These are phyloP conservation scores for Alliaria petiolata DNA, from an alignment of 345 rosid genomes.

Conservation along the genomic window DNA sequence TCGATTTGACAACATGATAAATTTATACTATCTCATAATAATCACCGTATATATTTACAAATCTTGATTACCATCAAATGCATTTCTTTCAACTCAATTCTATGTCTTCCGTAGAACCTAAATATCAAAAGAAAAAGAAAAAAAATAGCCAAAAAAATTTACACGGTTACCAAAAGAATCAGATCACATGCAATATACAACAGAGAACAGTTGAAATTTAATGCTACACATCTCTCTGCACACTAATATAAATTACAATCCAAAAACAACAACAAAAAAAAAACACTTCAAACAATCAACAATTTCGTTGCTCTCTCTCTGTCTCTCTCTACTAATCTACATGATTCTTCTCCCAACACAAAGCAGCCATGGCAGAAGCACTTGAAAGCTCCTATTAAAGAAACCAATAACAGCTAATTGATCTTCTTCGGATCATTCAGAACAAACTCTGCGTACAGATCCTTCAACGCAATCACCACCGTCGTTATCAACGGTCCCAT, in stretches of 20 bases:
- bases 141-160: background rate
- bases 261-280: background rate
- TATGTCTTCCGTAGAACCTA: background rate
- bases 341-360: slow-evolving; percentile 22
- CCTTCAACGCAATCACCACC: slow-evolving; percentile 84
- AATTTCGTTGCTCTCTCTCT: background rate
- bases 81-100: too few species aligned
- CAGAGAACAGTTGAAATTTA: slow-evolving; percentile 1
- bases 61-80: too few species aligned
- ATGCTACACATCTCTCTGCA: slow-evolving; percentile 25
- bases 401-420: slow-evolving; percentile 22
- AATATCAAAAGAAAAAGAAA: background rate
- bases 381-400: slow-evolving; percentile 14
- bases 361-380: slow-evolving; percentile 17
- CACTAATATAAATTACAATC: slow-evolving; percentile 20
- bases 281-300: slow-evolving; percentile 11
- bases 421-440: slow-evolving; percentile 55
- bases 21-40: too few species aligned
- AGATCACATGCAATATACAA: slow-evolving; percentile 18
- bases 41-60: too few species aligned
- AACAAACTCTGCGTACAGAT: slow-evolving; percentile 83
- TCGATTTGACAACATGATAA: too few species aligned
- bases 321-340: slow-evolving; percentile 17
- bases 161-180: slow-evolving; percentile 2
- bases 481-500: slow-evolving; percentile 98